Conservation (phyloP, 768 basidiomycete genomes). For the Suillus occidentalis region DNA sequence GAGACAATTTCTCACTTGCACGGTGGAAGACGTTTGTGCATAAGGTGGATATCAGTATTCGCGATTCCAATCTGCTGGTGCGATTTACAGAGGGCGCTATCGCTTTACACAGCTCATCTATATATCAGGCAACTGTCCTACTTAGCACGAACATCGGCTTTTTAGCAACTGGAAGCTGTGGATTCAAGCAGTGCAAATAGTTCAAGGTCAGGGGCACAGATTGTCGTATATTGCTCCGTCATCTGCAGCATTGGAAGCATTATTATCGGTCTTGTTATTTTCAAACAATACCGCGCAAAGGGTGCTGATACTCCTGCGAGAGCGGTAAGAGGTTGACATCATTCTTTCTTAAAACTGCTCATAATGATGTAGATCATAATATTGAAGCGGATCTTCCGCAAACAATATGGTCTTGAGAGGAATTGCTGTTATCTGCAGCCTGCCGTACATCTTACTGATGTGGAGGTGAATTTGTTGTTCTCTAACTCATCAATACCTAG, state of each 20-base stretch:
- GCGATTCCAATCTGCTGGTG: constrained; percentile 32
- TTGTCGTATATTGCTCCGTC: constrained; percentile 28
- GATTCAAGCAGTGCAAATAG: constrained; percentile 4
- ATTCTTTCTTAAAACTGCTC: not conserved
- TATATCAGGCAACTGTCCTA: constrained; percentile 28
- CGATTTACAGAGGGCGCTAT: not conserved
- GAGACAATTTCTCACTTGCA: constrained; percentile 24
- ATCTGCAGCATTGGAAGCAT: constrained; percentile 31
- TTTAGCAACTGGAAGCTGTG: constrained; percentile 18
- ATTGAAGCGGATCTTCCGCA: constrained; percentile 27
- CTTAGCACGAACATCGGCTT: constrained; percentile 26
- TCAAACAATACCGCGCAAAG: constrained; percentile 33
- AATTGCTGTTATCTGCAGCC: constrained; percentile 40
- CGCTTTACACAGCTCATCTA: not conserved
- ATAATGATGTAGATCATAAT: constrained; percentile 20
- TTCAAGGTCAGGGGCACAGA: constrained; percentile 21
- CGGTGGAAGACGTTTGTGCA: constrained; percentile 31
- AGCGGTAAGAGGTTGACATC: constrained; percentile 19
- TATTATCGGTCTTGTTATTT: constrained; percentile 30
- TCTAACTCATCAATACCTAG: not conserved
- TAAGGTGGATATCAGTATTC: constrained; percentile 32
- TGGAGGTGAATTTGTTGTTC: constrained; percentile 33
- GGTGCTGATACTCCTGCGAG: constrained; percentile 31
- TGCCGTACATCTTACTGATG: constrained; percentile 42
- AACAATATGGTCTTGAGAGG: constrained; percentile 32